Conservation (phyloP, 1,139 yeast species). For the Neolecta irregularis region DNA sequence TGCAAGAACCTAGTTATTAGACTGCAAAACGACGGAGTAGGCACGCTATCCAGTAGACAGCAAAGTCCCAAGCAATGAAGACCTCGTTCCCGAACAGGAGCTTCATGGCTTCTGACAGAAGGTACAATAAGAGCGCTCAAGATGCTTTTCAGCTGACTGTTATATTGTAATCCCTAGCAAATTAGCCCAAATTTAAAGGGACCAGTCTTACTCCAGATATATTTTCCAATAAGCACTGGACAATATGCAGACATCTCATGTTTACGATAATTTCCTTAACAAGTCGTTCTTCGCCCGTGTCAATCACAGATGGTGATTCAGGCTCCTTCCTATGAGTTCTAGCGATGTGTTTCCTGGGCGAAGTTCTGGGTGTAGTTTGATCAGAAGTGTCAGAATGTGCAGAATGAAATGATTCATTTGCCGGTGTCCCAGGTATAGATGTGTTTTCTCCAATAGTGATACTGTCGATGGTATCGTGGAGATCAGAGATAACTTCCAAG, state of each 20-base stretch:
- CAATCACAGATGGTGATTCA: conserved; percentile 21
- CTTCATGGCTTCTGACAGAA: conserved; percentile 49
- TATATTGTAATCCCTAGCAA: conserved; percentile 36
- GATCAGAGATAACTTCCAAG: conserved; percentile 73
- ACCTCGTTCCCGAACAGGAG: conserved; percentile 51
- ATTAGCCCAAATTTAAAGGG: conserved; percentile 1
- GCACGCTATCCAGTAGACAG: conserved; percentile 43
- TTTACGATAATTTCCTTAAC: conserved; percentile 25
- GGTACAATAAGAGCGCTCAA: conserved; percentile 70
- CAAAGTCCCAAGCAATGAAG: conserved; percentile 65
- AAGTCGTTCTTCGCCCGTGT: conserved; percentile 27
- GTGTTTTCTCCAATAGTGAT: conserved; percentile 22
- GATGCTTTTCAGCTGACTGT: conserved; percentile 55
- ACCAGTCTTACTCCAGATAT: conserved; percentile 32
- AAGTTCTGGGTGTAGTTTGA: conserved; percentile 15
- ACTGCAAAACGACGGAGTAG: background rate
- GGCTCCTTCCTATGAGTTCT: no score
- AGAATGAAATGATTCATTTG: conserved; percentile 37
- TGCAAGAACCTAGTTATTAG: conserved; percentile 35
- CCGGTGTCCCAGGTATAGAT: conserved; percentile 16
- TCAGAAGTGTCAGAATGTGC: conserved; percentile 31
- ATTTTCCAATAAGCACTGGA: conserved; percentile 56
- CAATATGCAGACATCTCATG: conserved; percentile 50
- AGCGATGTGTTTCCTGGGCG: no score
- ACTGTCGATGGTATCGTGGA: conserved; percentile 46